phyloP scores from a whole-genome alignment of 2,329 filamentous ascomycete species.

The Daldinia eschscholtzii region DNA sequence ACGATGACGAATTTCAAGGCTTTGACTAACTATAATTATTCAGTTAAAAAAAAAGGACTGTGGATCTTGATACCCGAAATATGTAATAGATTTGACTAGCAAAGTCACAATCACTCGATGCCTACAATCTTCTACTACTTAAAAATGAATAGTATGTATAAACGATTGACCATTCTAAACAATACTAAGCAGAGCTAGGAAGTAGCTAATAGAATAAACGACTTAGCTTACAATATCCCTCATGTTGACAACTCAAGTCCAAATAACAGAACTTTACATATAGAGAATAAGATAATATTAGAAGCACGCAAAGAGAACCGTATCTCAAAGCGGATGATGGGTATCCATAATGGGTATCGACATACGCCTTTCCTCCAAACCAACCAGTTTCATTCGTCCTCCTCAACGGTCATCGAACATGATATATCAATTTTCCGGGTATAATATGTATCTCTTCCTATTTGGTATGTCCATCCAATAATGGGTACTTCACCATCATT shows the following conservation, averaged over 20 bases:
- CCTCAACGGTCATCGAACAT: neutral
- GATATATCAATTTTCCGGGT: constrained; percentile 16
- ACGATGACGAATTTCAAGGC: constrained; percentile 67
- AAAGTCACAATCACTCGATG: neutral
- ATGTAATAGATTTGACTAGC: neutral
- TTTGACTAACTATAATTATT: constrained; percentile 58
- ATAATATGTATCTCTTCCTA: constrained; percentile 4
- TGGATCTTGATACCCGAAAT: constrained; percentile 21
- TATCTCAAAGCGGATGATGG: constrained; percentile 47
- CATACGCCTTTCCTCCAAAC: constrained; percentile 38
- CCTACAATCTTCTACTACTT: neutral
- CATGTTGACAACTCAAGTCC: neutral
- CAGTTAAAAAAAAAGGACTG: neutral
- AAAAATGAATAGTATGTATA: neutral
- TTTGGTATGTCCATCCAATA: constrained; percentile 12
- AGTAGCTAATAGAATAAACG: neutral
- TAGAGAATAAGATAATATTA: neutral
- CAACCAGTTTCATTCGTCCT: constrained; percentile 10
- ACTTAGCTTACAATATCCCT: neutral
- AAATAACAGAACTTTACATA: neutral
- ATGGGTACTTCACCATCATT: constrained; percentile 9
- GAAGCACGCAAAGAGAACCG: constrained; percentile 10
- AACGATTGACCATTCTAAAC: neutral
- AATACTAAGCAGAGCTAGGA: neutral
- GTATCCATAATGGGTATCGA: constrained; percentile 51